Conservation (phyloP, 768 basidiomycete species). For the Omphalotus guepiniiformis region DNA sequence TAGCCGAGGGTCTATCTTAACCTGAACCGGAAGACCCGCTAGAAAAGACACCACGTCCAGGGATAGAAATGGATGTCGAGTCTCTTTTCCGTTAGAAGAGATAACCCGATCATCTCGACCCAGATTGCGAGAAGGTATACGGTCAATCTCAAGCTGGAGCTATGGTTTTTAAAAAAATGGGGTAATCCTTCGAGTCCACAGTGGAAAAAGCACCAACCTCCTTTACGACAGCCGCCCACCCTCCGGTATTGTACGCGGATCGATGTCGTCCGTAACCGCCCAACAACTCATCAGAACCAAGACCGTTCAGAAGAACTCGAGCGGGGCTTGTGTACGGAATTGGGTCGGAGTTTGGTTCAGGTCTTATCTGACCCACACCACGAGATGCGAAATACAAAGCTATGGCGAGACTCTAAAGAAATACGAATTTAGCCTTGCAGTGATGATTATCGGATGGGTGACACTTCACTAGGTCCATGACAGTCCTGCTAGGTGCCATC, state of each 20-base stretch:
- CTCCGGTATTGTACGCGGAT: constrained; percentile 57
- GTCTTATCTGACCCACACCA: constrained; percentile 60
- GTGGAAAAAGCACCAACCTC: constrained; percentile 49
- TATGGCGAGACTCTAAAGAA: constrained; percentile 75
- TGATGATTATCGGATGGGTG: neutral
- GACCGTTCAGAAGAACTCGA: constrained; percentile 80
- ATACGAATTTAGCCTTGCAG: neutral
- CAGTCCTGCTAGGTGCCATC: constrained; percentile 77
- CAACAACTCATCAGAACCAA: constrained; percentile 93
- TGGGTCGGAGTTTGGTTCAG: constrained; percentile 28
- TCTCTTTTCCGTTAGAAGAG: constrained; percentile 89
- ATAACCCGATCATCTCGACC: constrained; percentile 94
- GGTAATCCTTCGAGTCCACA: neutral
- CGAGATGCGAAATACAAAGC: constrained; percentile 93
- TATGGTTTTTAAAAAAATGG: constrained; percentile 24
- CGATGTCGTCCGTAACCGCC: constrained; percentile 93
- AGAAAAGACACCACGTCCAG: constrained; percentile 75
- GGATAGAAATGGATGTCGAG: constrained; percentile 87
- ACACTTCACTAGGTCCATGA: constrained; percentile 85
- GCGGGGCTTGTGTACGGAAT: constrained; percentile 67
- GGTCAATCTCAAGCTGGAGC: constrained; percentile 87
- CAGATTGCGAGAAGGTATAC: constrained; percentile 84
- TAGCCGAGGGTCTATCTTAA: constrained; percentile 76
- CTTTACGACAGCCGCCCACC: constrained; percentile 74
- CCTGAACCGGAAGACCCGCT: constrained; percentile 71